Base-by-base conservation (phyloP, 164 flowering plant genomes). In the Taxillus chinensis region DNA sequence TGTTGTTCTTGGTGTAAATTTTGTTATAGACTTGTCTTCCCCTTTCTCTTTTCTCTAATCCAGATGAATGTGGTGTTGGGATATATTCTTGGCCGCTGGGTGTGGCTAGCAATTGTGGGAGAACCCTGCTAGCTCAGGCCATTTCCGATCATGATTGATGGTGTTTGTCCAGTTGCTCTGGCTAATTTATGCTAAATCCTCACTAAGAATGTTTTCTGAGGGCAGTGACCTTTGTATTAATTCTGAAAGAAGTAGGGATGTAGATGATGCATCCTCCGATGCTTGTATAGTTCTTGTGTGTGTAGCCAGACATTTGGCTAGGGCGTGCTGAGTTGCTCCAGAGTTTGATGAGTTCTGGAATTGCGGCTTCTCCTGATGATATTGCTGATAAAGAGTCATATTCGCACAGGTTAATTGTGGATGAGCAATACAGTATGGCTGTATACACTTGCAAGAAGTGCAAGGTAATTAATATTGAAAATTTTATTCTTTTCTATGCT, bases 391-490 rank as follows among this genome's bases (percentile, higher is more conserved):
- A 81, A 67, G 92, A 84, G 73, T 87, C 97, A 46, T 85, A 97
- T 50, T 87, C 76, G 55, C 84, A 93, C 67, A 82, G 97, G 73
- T 75, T 93, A 72, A 82, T 88, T 74, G 73, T 68, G 52, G 96
- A 90, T 55, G 98, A 93, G 71, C 81, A 82, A 50, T 93, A 90
- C 59, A 90, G 98, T 78, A 93, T 93, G 98, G 98, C 97, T 68
- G 91, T 90, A 14, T 93, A 93, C 66, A 93, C 96, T 56, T 85
- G 89, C 85, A 93, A 75, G 76, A 93, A 93, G 82, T 93, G 98
- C 74, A 90, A 90, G 90, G 98, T 90, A 77, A 68, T 37, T 38
- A 38, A 39, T 15, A 37, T 49, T 12, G 17, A 42, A 12, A 46
- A 57, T 37, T 17, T 37, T 45, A 43, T 68, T 27, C 27, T 27